Percentiles rank a stretch among this genome's conserved stretches.
phyloP scores from a whole-genome alignment of 805 yeast species.

The Saccharomycopsis selenospora region DNA sequence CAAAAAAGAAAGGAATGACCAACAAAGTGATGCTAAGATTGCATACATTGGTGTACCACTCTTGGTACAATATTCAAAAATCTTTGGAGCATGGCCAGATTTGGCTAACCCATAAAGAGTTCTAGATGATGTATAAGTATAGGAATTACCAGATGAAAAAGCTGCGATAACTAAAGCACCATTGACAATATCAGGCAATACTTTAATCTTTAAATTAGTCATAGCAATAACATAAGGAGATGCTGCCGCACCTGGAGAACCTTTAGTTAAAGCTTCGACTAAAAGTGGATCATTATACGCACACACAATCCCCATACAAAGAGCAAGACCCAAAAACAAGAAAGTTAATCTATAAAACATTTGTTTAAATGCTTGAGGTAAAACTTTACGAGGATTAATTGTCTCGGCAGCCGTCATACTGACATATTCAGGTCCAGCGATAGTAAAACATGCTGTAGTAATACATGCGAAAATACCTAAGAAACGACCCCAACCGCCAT shows the following conservation, averaged over 20 bases:
- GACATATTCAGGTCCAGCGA: slow-evolving; percentile 82
- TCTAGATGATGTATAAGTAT: slow-evolving; percentile 64
- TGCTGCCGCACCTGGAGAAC: slow-evolving; percentile 63
- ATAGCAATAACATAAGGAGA: slow-evolving; percentile 83
- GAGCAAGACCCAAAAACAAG: slow-evolving; percentile 65
- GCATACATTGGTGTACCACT: slow-evolving; percentile 66
- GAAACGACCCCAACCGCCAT: slow-evolving; percentile 57
- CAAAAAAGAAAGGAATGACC: slow-evolving; percentile 59
- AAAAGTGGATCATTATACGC: slow-evolving; percentile 61
- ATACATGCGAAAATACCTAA: slow-evolving; percentile 67
- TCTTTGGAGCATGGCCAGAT: slow-evolving; percentile 64
- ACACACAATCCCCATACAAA: slow-evolving; percentile 72
- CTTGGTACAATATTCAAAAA: slow-evolving; percentile 54
- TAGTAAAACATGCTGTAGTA: slow-evolving; percentile 66
- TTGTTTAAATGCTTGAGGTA: slow-evolving; percentile 75
- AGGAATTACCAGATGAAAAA: slow-evolving; percentile 79
- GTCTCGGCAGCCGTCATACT: slow-evolving; percentile 84
- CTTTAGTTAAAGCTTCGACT: slow-evolving; percentile 46
- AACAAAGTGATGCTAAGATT: slow-evolving; percentile 42
- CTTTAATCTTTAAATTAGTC: slow-evolving; percentile 57
- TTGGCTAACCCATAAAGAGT: slow-evolving; percentile 63
- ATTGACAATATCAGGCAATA: slow-evolving; percentile 71
- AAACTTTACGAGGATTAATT: slow-evolving; percentile 56
- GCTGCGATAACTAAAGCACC: slow-evolving; percentile 69
- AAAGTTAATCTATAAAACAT: slow-evolving; percentile 62